Evolutionary conservation across 2,329 filamentous ascomycete genomes (phyloP), one percentile per base, ranked within the genome.

Genomic region (Epichloe gansuensis): DNA sequence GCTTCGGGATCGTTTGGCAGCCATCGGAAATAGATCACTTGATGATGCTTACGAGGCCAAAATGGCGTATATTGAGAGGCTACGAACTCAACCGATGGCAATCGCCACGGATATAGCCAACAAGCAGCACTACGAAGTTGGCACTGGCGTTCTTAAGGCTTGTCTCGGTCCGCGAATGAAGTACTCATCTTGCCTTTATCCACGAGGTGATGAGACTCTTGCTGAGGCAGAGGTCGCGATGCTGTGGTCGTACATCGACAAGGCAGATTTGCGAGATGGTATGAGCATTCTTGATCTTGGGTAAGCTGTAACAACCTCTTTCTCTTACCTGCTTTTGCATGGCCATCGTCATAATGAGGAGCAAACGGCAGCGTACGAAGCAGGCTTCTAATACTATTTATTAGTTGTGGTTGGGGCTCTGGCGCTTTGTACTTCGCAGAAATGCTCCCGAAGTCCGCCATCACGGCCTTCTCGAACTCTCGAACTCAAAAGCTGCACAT

Each of bases 61-160:
- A 64, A 82, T 85, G 76, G 68, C 69, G 25, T 86, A 83, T 62
- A 73, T 87, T 11, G 70, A 78, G 50, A 66, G 73, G 3, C 71
- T 86, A n/a, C 74, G 80, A 21, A 71, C 68, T 15, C 72, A 76
- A 38, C 82, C 82, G 11, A 86, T 87, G 56, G 84, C 83, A n/a
- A 76, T 86, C 58, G 80, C 84, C 64, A 85, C 82, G 1, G 74
- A 72, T 3, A 69, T 74, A 2, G 83, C 84, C 23, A 86, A 87
- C 63, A 70, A 77, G 60, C 83, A 87, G 72, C 83, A 87, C 66
- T 87, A 88, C 62, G 83, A 87, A 67, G 83, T 87, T 42, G 81
- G 80, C 41, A 85, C 83, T 0, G 80, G 79, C 3, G 78, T 86
- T 25, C 65, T 87, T 42, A 67, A 69, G 31, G 77, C 75, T 31